These are phyloP conservation scores for Russula sp. DNA, from an alignment of 768 basidiomycete genomes.

Conservation along the genomic window DNA sequence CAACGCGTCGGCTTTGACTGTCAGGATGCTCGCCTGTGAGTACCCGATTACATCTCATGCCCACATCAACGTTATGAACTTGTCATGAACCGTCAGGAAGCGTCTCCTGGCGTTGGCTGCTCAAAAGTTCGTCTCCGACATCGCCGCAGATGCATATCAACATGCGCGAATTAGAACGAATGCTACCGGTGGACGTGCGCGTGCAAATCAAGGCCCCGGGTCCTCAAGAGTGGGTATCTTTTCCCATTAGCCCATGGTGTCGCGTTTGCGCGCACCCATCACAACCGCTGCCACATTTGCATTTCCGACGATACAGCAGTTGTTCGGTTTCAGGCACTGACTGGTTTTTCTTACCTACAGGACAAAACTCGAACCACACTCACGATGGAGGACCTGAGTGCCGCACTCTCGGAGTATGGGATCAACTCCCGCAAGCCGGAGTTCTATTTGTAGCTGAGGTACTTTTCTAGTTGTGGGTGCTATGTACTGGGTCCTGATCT, in stretches of 20 bases:
- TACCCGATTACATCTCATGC: constrained; percentile 6
- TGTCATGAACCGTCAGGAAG: constrained; percentile 47
- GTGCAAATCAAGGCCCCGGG: constrained; percentile 55
- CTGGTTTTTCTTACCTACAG: constrained; percentile 32
- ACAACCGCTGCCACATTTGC: background rate
- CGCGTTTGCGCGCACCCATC: background rate
- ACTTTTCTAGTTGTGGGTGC: constrained; percentile 7
- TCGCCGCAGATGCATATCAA: constrained; percentile 93
- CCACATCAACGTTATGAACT: constrained; percentile 4
- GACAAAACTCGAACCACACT: constrained; percentile 90
- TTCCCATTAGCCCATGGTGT: background rate
- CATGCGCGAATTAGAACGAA: constrained; percentile 95
- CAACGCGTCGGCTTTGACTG: constrained; percentile 95
- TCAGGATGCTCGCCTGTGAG: constrained; percentile 86
- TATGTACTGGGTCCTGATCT: constrained; percentile 3
- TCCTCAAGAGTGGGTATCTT: constrained; percentile 49
- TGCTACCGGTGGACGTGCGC: constrained; percentile 64
- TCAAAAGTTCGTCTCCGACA: constrained; percentile 96
- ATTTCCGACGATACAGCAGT: background rate
- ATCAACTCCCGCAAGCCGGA: constrained; percentile 92
- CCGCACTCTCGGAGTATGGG: constrained; percentile 92
- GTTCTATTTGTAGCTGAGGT: constrained; percentile 60
- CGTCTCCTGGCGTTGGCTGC: constrained; percentile 91
- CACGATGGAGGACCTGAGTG: constrained; percentile 94
- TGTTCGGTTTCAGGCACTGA: background rate